Evolutionary conservation across 352 stramenopile genomes (phyloP).

Genomic region (Pythium vanterpoolii): DNA sequence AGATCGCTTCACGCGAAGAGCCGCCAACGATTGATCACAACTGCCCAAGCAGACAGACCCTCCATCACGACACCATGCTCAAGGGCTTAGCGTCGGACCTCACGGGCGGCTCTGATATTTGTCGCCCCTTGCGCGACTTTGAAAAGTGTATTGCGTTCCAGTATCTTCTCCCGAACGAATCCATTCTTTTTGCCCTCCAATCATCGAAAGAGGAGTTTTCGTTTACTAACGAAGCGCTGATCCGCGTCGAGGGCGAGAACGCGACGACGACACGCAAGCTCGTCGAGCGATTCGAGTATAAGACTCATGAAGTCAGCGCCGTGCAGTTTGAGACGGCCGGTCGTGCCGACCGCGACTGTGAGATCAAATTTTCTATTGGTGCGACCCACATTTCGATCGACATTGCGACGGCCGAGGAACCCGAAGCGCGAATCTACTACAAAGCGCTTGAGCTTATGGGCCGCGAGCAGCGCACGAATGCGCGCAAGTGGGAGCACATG

Average conservation of each 20-base stretch:
- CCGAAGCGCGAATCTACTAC: constrained; percentile 11
- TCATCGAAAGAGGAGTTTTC: constrained; percentile 23
- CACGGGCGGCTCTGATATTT: constrained; percentile 23
- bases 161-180: constrained; percentile 17
- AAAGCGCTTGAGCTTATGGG: constrained; percentile 14
- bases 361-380: constrained; percentile 23
- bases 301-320: constrained; percentile 7
- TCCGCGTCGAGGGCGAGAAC: constrained; percentile 12
- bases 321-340: constrained; percentile 24
- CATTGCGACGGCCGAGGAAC: constrained; percentile 16
- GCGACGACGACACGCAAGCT: constrained; percentile 26
- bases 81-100: constrained; percentile 21
- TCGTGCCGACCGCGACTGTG: constrained; percentile 24
- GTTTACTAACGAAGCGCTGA: constrained; percentile 22
- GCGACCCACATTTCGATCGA: constrained; percentile 21
- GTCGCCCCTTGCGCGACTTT: constrained; percentile 21
- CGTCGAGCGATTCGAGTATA: constrained; percentile 24
- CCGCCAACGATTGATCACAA: not conserved
- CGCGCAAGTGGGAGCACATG: constrained; percentile 10
- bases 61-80: constrained; percentile 9
- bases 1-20: not conserved
- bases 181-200: constrained; percentile 22
- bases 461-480: constrained; percentile 13
- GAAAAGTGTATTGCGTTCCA: constrained; percentile 14
- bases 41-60: not conserved